Conservation (phyloP, 441 rosid genomes). For the Codiaeum variegatum region DNA sequence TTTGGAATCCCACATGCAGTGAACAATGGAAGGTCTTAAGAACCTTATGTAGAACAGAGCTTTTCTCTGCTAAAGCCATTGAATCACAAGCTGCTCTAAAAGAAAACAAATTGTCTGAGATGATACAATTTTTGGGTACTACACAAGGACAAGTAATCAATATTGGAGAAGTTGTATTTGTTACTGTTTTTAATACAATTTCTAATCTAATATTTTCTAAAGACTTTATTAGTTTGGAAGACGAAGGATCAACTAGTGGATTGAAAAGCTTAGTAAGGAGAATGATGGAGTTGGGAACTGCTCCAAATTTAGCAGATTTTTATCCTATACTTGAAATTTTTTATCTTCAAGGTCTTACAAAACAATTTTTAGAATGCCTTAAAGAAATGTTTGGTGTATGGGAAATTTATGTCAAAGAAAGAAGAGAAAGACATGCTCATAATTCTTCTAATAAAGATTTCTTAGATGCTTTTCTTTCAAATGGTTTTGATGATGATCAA, state of each 20-base stretch:
- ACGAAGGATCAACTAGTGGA: neutral
- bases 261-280: slow-evolving; percentile 16
- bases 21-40: slow-evolving; percentile 25
- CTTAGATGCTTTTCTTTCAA: too few relatives aligned
- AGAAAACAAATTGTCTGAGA: slow-evolving; percentile 21
- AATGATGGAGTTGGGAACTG: slow-evolving; percentile 20
- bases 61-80: slow-evolving; percentile 21
- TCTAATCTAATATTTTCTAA: slow-evolving; percentile 16
- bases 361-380: too few relatives aligned
- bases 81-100: slow-evolving; percentile 18
- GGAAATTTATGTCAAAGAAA: too few relatives aligned
- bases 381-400: too few relatives aligned
- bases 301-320: slow-evolving; percentile 27
- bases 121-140: slow-evolving; percentile 21
- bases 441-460: too few relatives aligned
- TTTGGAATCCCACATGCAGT: slow-evolving; percentile 20
- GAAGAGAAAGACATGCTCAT: too few relatives aligned
- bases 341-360: too few relatives aligned
- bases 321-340: too few relatives aligned
- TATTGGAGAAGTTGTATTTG: slow-evolving; percentile 21
- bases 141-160: slow-evolving; percentile 19
- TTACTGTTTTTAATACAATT: slow-evolving; percentile 7
- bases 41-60: slow-evolving; percentile 17
- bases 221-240: slow-evolving; percentile 13
- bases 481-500: too few relatives aligned